Evolutionary conservation across 352 stramenopile species (phyloP).

Genomic region (Phytophthora crassamura): DNA sequence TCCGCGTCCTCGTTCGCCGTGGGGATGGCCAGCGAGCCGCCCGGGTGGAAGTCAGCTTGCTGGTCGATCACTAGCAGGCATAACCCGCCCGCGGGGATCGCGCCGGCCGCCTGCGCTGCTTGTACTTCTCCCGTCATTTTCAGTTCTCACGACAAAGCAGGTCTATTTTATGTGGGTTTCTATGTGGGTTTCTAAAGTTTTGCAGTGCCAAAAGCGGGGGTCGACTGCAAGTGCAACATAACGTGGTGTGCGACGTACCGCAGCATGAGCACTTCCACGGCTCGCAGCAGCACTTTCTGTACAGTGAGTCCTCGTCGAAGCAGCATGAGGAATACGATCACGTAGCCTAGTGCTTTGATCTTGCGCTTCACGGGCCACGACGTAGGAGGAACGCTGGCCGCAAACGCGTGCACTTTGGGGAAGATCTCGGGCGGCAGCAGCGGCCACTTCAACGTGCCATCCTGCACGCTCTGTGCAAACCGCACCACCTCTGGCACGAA

Average conservation of each 20-base stretch:
- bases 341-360: constrained; percentile 54
- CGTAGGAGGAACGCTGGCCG: constrained; percentile 39
- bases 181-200: too few species aligned
- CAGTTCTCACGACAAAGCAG: constrained; percentile 2
- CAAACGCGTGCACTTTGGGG: constrained; percentile 50
- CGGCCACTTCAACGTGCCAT: constrained; percentile 64
- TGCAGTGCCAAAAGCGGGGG: constrained; percentile 27
- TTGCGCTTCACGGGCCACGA: constrained; percentile 55
- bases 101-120: constrained; percentile 47
- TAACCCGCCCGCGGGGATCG: constrained; percentile 54
- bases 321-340: constrained; percentile 59
- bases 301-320: constrained; percentile 63
- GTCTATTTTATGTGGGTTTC: not conserved
- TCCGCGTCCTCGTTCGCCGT: constrained; percentile 90
- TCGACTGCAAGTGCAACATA: constrained; percentile 51
- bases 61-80: constrained; percentile 95
- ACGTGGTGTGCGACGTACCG: constrained; percentile 65
- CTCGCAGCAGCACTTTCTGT: constrained; percentile 49
- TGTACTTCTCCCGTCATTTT: constrained; percentile 39
- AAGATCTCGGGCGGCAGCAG: constrained; percentile 58
- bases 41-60: constrained; percentile 97
- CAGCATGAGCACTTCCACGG: constrained; percentile 65
- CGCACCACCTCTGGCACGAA: constrained; percentile 61
- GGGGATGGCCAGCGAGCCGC: constrained; percentile 95
- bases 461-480: constrained; percentile 56